phyloP scores from a whole-genome alignment of 352 stramenopile species.

The Poterioochromonas sp. region DNA sequence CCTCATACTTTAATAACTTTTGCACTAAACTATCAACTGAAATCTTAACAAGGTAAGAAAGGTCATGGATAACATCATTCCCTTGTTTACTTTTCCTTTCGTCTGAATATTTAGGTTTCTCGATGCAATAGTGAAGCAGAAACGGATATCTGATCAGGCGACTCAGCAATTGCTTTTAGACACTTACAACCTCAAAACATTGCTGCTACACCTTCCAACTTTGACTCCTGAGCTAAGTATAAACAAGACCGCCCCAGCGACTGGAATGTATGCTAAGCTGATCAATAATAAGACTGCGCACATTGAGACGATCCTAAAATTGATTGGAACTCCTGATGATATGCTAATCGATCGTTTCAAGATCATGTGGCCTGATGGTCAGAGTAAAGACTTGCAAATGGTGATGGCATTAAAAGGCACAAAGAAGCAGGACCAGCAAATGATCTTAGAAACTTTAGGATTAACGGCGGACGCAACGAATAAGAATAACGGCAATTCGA shows the following conservation, averaged over 20 bases:
- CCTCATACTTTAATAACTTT: conserved; percentile 91
- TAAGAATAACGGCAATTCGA: not conserved
- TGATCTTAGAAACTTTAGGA: conserved; percentile 54
- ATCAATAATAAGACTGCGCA: conserved; percentile 82
- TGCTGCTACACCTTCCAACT: conserved; percentile 60
- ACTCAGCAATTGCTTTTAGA: conserved; percentile 94
- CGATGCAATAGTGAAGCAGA: conserved; percentile 70
- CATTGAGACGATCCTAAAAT: conserved; percentile 88
- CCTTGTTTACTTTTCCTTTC: not conserved
- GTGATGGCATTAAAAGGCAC: conserved; percentile 84
- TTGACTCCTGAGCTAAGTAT: not conserved
- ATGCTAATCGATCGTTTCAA: conserved; percentile 89
- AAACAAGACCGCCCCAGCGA: conserved; percentile 50
- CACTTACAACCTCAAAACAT: conserved; percentile 86
- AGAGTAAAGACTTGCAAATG: conserved; percentile 76
- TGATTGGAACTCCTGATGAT: conserved; percentile 83
- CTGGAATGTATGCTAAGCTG: conserved; percentile 86
- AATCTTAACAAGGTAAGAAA: conserved; percentile 72
- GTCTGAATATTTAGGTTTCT: conserved; percentile 49
- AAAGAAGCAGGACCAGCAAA: conserved; percentile 52
- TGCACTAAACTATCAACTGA: conserved; percentile 87
- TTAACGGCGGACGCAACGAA: not conserved
- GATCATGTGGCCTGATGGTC: conserved; percentile 81
- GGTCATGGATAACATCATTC: not conserved
- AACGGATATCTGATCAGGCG: conserved; percentile 81